Evolutionary conservation across 345 rosid genomes (phyloP), one percentile per base, ranked within the genome.

Genomic region (Capsella bursapastoris): DNA sequence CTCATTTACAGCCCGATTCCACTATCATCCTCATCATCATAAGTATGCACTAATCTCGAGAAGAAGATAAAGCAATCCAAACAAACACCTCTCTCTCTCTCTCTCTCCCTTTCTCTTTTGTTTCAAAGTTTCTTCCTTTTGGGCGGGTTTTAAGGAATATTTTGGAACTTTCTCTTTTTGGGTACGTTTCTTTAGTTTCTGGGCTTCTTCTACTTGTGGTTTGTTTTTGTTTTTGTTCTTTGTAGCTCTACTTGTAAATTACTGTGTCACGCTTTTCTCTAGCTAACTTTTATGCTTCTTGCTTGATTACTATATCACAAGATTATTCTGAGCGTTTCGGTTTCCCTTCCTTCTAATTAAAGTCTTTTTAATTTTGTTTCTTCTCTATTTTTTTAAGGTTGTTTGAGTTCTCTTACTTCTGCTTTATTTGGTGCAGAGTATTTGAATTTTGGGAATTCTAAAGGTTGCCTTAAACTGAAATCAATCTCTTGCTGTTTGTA

Each of bases 81-180:
- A 35, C 29, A 2, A 43, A 35, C 48, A 34, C n/a, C 8, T 8
- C 44, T 57, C 32, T 34, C 59, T 55, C 43, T 38, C 6, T 11
- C 40, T 69, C 40, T 37, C 12, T 43, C 53, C 60, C 68, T 55
- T 0, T 49, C 10, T 32, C 13, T 56, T 57, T 65, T 38, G 70
- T 70, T 73, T 73, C 70, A 61, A 72, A 61, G 31, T 78, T 45
- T 73, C 40, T 40, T 70, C 66, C 66, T 70, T 76, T 76, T 76
- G 41, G 70, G 70, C 75, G 77, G 65, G 77, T 50, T 67, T 72
- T 51, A 64, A 67, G 71, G 64, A 72, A 57, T n/a, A 25, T 66
- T 78, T 78, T 66, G 64, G 40, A 69, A 15, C 3, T 64, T 31
- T 57, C 75, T 61, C 57, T 27, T 69, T 55, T 62, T 35, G 2